Evolutionary conservation across 345 rosid genomes (phyloP).

Genomic region (Cochlearia excelsa): DNA sequence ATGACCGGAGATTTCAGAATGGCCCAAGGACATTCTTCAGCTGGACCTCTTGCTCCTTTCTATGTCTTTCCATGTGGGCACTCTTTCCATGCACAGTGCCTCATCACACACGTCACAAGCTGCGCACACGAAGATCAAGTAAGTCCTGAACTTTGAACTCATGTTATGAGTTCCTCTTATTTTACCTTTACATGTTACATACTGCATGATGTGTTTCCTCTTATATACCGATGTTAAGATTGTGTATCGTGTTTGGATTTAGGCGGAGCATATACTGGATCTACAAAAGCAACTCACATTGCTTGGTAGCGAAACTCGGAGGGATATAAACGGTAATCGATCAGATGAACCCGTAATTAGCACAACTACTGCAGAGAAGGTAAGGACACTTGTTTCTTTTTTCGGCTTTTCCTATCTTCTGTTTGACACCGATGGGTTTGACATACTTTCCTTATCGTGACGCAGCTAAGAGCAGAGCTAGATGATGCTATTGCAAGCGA

Average conservation of each 20-base stretch:
- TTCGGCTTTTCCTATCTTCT: neutral
- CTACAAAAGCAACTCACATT: conserved; percentile 91
- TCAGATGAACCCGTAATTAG: conserved; percentile 60
- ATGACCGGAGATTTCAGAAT: conserved; percentile 62
- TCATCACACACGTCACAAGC: conserved; percentile 53
- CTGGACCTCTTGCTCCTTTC: conserved; percentile 87
- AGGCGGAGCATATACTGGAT: conserved; percentile 82
- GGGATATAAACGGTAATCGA: conserved; percentile 57
- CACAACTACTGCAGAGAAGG: conserved; percentile 76
- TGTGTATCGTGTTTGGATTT: conserved; percentile 26
- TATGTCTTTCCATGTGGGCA: conserved; percentile 97
- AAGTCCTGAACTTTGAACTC: conserved; percentile 12
- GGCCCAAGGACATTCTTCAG: conserved; percentile 70
- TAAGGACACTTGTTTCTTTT: conserved; percentile 20
- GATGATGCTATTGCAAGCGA: conserved; percentile 94
- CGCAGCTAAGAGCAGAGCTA: conserved; percentile 83
- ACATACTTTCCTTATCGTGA: conserved; percentile 17
- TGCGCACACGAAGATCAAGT: conserved; percentile 37
- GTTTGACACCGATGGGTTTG: neutral
- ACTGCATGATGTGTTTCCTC: neutral
- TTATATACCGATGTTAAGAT: neutral
- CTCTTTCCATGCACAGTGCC: conserved; percentile 83
- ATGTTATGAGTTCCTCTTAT: conserved; percentile 12
- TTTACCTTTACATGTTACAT: neutral
- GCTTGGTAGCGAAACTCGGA: conserved; percentile 65